Conservation (phyloP, 75 land plant genomes). For the Isoetes taiwanensis region DNA sequence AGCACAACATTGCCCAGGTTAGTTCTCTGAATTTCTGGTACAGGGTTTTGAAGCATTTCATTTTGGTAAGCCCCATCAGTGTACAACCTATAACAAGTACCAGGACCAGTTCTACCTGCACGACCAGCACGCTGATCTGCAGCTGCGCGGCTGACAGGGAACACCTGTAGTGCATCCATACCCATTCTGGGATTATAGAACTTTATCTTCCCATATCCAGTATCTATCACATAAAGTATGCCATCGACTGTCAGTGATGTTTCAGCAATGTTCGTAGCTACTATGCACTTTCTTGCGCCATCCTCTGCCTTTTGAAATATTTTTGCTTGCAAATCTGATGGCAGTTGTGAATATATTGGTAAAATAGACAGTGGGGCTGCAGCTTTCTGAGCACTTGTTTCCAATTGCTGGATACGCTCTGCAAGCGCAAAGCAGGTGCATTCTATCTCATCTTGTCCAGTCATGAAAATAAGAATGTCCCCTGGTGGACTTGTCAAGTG, state of each 20-base stretch:
- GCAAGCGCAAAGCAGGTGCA: conserved; percentile 69
- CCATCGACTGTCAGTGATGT: conserved; percentile 97
- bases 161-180: conserved; percentile 99
- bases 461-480: conserved; percentile 95
- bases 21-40: conserved; percentile 95
- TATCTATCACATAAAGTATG: conserved; percentile 85
- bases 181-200: conserved; percentile 98
- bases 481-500: conserved; percentile 87
- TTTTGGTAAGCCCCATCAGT: conserved; percentile 87
- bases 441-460: conserved; percentile 99
- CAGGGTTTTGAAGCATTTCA: conserved; percentile 90
- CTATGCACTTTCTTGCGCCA: conserved; percentile 90
- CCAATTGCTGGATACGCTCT: conserved; percentile 84
- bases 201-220: conserved; percentile 95
- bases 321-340: conserved; percentile 94
- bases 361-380: conserved; percentile 61
- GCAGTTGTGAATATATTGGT: conserved; percentile 96
- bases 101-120: conserved; percentile 97
- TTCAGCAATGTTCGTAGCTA: conserved; percentile 97
- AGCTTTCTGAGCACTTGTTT: conserved; percentile 35
- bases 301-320: conserved; percentile 95
- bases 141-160: conserved; percentile 89
- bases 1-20: conserved; percentile 93
- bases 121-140: conserved; percentile 95
- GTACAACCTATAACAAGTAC: conserved; percentile 90